These are phyloP conservation scores for Pseudogymnoascus sp. DNA, from an alignment of 2,329 filamentous ascomycete genomes.

Conservation along the genomic window DNA sequence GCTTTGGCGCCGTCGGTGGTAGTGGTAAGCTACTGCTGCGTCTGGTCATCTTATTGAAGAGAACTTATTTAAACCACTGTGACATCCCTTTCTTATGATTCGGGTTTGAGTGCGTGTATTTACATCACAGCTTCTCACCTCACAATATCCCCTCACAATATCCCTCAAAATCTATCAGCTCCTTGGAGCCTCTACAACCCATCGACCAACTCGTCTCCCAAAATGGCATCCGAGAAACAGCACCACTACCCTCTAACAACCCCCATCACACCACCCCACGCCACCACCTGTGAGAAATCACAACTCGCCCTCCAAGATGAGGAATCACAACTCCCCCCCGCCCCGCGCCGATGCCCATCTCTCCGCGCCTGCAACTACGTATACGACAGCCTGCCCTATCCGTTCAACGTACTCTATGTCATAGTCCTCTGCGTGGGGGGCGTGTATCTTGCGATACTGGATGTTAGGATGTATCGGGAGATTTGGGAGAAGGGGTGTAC, in stretches of 20 bases:
- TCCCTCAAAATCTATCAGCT: not conserved
- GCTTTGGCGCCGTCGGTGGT: not conserved
- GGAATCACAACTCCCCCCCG: too few species aligned
- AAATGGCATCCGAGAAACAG: not conserved
- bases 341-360: too few species aligned
- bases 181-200: not conserved
- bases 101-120: not conserved
- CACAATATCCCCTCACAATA: not conserved
- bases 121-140: not conserved
- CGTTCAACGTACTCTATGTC: not conserved
- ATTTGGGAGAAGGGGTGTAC: too few species aligned
- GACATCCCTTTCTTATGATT: not conserved
- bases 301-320: too few species aligned
- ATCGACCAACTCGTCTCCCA: too few species aligned
- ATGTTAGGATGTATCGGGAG: not conserved
- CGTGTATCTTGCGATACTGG: not conserved
- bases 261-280: not conserved
- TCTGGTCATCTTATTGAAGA: not conserved
- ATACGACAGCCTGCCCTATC: not conserved
- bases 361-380: too few species aligned
- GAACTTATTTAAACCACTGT: not conserved
- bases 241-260: not conserved
- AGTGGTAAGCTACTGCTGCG: not conserved
- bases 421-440: not conserved
- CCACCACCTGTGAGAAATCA: not conserved